These are phyloP conservation scores for Geotrichum australiense DNA, from an alignment of 1,139 yeast species.

Conservation along the genomic window DNA sequence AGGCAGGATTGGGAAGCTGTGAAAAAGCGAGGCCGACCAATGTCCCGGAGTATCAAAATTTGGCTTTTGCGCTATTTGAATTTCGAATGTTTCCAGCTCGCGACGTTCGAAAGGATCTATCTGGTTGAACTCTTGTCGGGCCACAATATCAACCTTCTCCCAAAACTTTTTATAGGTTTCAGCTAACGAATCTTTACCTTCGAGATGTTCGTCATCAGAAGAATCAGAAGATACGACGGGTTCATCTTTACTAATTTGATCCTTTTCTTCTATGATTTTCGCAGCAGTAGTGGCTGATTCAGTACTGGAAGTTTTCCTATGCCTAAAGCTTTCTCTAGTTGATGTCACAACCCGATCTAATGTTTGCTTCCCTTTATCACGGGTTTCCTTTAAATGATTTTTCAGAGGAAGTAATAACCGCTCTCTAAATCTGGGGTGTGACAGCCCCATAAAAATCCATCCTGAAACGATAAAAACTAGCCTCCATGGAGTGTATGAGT, in stretches of 20 bases:
- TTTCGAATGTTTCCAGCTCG: slow-evolving; percentile 62
- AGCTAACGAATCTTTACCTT: neutral
- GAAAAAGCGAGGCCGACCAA: slow-evolving; percentile 44
- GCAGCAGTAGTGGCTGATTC: neutral
- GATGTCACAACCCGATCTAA: slow-evolving; percentile 13
- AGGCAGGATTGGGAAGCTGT: slow-evolving; percentile 25
- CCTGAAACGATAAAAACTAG: slow-evolving; percentile 36
- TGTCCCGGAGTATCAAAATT: slow-evolving; percentile 20
- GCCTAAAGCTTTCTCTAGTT: slow-evolving; percentile 6
- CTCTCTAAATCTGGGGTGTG: slow-evolving; percentile 49
- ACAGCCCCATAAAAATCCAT: slow-evolving; percentile 46
- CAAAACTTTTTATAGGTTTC: slow-evolving; percentile 24
- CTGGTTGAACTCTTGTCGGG: slow-evolving; percentile 34
- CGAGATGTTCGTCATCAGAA: neutral
- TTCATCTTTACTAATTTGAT: neutral
- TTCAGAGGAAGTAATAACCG: slow-evolving; percentile 23
- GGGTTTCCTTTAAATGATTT: slow-evolving; percentile 11
- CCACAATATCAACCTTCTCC: slow-evolving; percentile 33
- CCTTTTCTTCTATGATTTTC: neutral
- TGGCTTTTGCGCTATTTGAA: slow-evolving; percentile 39
- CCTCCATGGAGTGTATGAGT: slow-evolving; percentile 36
- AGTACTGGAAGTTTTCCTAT: neutral
- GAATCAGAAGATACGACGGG: neutral
- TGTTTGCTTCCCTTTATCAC: slow-evolving; percentile 12
- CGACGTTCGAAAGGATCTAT: slow-evolving; percentile 32